Base-by-base conservation (phyloP, 345 rosid genomes). In the Eucalyptus polyanthemos region DNA sequence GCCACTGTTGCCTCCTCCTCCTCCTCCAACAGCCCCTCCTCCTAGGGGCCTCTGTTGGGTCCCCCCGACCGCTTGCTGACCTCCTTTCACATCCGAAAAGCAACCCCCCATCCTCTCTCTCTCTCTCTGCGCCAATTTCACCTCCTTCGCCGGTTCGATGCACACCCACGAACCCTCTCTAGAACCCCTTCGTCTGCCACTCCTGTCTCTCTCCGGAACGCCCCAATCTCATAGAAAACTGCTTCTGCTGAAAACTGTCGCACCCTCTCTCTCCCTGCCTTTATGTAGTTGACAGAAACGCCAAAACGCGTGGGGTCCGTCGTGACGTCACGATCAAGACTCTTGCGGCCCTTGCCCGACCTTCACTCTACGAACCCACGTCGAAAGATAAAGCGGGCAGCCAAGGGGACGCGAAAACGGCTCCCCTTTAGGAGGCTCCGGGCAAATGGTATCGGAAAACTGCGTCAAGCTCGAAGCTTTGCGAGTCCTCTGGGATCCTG, bases 41-140 rank as follows among this genome's bases (percentile, higher is more conserved):
- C 49, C 76, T 40, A 50, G 67, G 90, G 95, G 89, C 88, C 89
- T 90, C n/a, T 50, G 90, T 21, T 91, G 93, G 91, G 92, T 87
- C 89, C 97, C 97, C 86, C 98, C 98, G 6, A 95, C 87, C 13
- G 96, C 99, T 90, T 95, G 96, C 91, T 95, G 91, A 37, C 97
- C 99, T 27, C 97, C 99, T 62, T 50, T 90, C 90, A 96, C 88
- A 44, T 95, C 98, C 13, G 97, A 92, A 5, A 91, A 67, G 88
- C 98, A 97, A 2, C 81, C 87, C 40, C 99, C 98, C 99, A 97
- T 97, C 56, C 86, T 90, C 81, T 88, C 86, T 29, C 80, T 24
- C 80, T 51, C 87, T 89, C 56, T 86, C n/a, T 62, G 56, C 56
- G 24, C 56, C 29, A 31, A 62, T 10, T 29, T 21, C 76, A 9